Evolutionary conservation across 805 yeast genomes (phyloP), one percentile per base, ranked within the genome.

Genomic region (Lipomyces anomalus): DNA sequence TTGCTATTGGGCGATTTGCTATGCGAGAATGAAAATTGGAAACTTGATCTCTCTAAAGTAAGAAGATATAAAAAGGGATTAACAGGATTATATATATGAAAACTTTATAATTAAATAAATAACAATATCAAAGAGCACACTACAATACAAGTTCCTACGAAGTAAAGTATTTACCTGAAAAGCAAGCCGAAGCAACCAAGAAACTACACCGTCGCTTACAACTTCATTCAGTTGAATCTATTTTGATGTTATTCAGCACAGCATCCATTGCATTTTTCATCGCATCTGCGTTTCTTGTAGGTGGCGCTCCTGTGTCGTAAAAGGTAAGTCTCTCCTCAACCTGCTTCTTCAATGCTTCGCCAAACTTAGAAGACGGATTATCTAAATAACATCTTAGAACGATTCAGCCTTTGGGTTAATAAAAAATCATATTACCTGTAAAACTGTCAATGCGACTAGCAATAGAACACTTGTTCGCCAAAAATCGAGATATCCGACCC

Each of bases 401-500:
- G n/a, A n/a, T n/a, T n/a, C n/a, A n/a, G n/a, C n/a, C n/a, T n/a
- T n/a, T n/a, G n/a, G n/a, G n/a, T n/a, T n/a, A n/a, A n/a, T n/a
- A n/a, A n/a, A n/a, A n/a, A n/a, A n/a, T n/a, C n/a, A n/a, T n/a
- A n/a, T n/a, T n/a, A n/a, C n/a, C n/a, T n/a, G n/a, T n/a, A 70
- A 87, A 92, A 73, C 87, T 87, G 72, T 92, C 98, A 62, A 92
- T 90, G 78, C 98, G 87, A 42, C 96, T 87, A 50, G 98, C 98
- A 72, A 92, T 90, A 35, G 98, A 84, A 79, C 97, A 90, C 73
- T 92, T 92, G 83, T 92, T 92, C 57, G 98, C 98, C 70, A 92
- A 75, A 72, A 89, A 92, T 73, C 98, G 84, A 40, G 98, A 90
- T 59, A 92, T 92, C 78, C 97, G 84, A 70, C 98, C 98, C 80